phyloP scores from a whole-genome alignment of 345 rosid genomes.

The Hibiscus syriacus region DNA sequence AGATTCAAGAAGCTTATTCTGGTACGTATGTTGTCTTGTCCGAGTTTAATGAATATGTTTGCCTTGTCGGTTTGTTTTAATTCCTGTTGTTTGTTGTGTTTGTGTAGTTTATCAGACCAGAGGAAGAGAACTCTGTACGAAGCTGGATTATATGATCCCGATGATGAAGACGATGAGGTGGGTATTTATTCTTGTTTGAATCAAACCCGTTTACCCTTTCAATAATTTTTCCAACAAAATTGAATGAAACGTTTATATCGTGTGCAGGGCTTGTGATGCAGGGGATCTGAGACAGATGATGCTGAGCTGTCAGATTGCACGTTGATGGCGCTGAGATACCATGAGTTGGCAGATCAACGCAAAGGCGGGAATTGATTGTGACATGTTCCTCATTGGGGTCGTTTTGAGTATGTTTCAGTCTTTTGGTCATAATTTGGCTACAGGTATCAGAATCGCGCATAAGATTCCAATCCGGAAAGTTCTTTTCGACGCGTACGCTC shows the following conservation, averaged over 20 bases:
- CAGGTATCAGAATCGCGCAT: no score
- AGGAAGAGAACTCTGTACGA: slow-evolving; percentile 45
- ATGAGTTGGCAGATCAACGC: no score
- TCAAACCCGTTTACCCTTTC: not conserved
- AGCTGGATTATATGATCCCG: slow-evolving; percentile 36
- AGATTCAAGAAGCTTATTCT: slow-evolving; percentile 56
- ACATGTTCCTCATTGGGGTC: no score
- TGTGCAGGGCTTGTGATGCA: slow-evolving; percentile 45
- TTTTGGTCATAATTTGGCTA: no score
- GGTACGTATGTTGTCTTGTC: slow-evolving; percentile 18
- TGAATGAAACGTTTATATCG: not conserved
- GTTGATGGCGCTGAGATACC: no score
- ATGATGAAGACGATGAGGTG: slow-evolving; percentile 44
- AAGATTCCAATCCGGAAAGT: no score
- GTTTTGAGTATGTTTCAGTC: no score
- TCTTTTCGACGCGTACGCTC: no score
- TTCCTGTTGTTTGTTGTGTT: not conserved
- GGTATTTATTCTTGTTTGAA: not conserved
- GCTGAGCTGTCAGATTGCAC: no score
- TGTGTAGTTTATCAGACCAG: slow-evolving; percentile 40
- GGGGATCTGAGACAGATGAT: no score
- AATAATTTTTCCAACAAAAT: not conserved
- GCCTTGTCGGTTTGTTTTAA: not conserved
- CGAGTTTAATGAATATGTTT: no score
- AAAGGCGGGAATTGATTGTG: no score